Base-by-base conservation (phyloP, 768 basidiomycete genomes). In the Roridomyces roridus region DNA sequence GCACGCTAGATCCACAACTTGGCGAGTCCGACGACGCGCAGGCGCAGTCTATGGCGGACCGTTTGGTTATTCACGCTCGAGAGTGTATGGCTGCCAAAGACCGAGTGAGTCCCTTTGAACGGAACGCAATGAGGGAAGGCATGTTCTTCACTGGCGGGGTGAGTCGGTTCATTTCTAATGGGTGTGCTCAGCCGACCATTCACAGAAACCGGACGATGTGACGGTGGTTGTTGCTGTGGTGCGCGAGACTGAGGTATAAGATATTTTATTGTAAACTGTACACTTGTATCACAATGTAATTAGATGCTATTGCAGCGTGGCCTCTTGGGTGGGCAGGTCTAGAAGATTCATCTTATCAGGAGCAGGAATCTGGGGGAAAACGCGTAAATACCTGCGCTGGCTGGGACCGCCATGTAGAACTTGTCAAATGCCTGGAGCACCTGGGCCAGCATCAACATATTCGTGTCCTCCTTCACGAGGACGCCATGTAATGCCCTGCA, bases 31-130 rank as follows among this genome's bases (percentile, higher is more conserved):
- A 63, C 50, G 61, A 55, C 45, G 61, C 57, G n/a, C 79, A 79
- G 55, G 83, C 76, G 15, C 80, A 85, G 59, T 70, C 73, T 11
- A 79, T 85, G 65, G 80, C 84, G 11, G 80, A 85, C 49, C 76
- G 79, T 15, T 71, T 83, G n/a, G 76, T 85, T 6, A 73, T 81
- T 24, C 81, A 83, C 39, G 80, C 84, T 6, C 70, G 68, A 43
- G 63, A 67, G 29, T 84, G 81, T 62, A 85, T 85, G 84, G 68
- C 65, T 43, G 78, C 80, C 56, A 74, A 70, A 40, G 74, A 70
- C 59, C 72, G 80, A 44, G 70, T 72, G 20, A 82, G 80, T 59
- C 84, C 84, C 2, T 85, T 85, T 52, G 77, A 81, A 66, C 74
- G 80, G 18, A 43, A 51, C 14, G 61, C 61, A 34, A 57, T 53